Evolutionary conservation across 2,329 filamentous ascomycete genomes (phyloP).

Genomic region (Colletotrichum viniferum): DNA sequence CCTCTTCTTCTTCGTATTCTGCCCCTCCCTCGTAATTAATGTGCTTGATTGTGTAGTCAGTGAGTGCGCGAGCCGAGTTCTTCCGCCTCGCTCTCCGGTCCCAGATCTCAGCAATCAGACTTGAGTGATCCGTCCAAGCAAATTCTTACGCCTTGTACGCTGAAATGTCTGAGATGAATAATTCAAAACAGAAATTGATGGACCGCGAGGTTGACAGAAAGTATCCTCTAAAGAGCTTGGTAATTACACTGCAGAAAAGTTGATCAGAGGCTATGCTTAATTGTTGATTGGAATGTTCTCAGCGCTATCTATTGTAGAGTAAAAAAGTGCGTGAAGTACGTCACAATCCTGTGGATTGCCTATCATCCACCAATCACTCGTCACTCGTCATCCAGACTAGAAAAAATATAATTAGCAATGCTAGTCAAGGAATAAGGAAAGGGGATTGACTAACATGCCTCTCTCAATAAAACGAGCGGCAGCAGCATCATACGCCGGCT

Average conservation of each 20-base stretch:
- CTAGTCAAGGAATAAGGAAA: not conserved
- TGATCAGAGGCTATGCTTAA: not conserved
- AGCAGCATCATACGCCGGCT: not conserved
- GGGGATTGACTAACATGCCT: not conserved
- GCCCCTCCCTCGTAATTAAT: not conserved
- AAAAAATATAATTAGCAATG: not conserved
- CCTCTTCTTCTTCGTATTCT: not conserved
- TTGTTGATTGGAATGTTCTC: not conserved
- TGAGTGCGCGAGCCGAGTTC: not conserved
- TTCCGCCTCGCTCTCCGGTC: not conserved
- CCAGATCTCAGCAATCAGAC: not conserved
- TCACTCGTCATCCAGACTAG: not conserved
- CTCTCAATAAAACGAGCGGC: not conserved
- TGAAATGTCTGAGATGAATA: too few species aligned
- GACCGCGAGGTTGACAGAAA: too few species aligned
- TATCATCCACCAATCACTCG: not conserved
- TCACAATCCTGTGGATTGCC: not conserved
- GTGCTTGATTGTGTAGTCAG: not conserved
- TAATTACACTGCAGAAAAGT: too few species aligned
- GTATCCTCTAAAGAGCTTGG: too few species aligned
- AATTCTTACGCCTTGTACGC: too few species aligned
- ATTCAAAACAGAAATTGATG: too few species aligned
- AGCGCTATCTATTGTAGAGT: not conserved
- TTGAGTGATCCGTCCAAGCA: too few species aligned
- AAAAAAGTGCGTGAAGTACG: not conserved